A percentile compares a stretch with the other conserved stretches of the same genome.
These are phyloP conservation scores for Candida albicans DNA, from an alignment of 1,139 yeast species.

Conservation along the genomic window DNA sequence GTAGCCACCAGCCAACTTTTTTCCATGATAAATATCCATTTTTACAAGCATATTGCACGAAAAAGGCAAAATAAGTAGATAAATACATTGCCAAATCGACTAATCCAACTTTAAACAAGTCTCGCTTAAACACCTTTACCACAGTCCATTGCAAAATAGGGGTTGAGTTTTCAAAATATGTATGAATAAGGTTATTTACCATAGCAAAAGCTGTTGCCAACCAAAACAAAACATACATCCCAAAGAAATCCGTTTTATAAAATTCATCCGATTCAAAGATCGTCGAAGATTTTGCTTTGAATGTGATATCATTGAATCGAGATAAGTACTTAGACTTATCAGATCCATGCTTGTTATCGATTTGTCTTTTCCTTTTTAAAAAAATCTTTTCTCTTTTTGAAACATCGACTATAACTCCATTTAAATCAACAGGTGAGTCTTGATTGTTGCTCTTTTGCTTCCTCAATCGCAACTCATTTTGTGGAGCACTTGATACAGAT, in stretches of 20 bases:
- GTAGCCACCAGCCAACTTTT: conserved; percentile 58
- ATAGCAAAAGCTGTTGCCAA: conserved; percentile 56
- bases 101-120: conserved; percentile 60
- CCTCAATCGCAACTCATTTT: neutral
- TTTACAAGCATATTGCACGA: conserved; percentile 54
- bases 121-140: conserved; percentile 49
- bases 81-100: conserved; percentile 74
- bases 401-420: conserved; percentile 8
- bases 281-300: conserved; percentile 31
- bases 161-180: conserved; percentile 27
- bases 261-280: conserved; percentile 49
- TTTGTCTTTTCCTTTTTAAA: conserved; percentile 8
- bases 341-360: conserved; percentile 6
- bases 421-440: conserved; percentile 6
- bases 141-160: conserved; percentile 49
- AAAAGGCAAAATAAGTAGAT: conserved; percentile 54
- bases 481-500: neutral
- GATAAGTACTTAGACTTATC: conserved; percentile 13
- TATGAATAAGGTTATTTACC: conserved; percentile 48
- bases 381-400: conserved; percentile 10
- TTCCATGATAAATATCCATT: conserved; percentile 54
- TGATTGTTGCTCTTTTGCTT: neutral
- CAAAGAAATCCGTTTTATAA: conserved; percentile 52
- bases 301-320: conserved; percentile 15
- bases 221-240: conserved; percentile 72